Conservation (phyloP, 139 green algal genomes). For the Gonium pectorale region DNA sequence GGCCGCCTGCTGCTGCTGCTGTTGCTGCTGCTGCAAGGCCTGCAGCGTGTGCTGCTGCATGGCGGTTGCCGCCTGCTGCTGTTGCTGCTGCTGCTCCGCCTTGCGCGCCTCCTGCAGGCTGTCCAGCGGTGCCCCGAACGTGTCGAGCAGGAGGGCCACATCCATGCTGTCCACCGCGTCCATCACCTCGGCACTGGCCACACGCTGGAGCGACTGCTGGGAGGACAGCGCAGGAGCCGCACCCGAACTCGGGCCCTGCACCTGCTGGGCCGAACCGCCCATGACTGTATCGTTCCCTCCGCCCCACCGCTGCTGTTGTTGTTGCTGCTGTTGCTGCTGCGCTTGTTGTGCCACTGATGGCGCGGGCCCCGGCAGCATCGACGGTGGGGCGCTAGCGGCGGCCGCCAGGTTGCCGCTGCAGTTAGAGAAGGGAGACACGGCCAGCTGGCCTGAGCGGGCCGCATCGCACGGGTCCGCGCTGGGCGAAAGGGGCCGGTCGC, state of each 20-base stretch:
- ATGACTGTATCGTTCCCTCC: too few relatives aligned
- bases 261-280: too few relatives aligned
- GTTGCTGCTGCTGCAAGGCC: conserved; percentile 1
- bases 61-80: not conserved
- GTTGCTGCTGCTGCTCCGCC: not conserved
- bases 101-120: conserved; percentile 1
- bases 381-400: not conserved
- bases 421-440: conserved; percentile 3
- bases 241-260: too few relatives aligned
- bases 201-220: conserved; percentile 29
- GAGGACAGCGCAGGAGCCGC: not conserved
- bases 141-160: conserved; percentile 39
- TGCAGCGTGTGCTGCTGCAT: too few relatives aligned
- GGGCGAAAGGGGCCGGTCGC: not conserved
- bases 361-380: not conserved
- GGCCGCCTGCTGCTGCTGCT: not conserved
- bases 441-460: not conserved
- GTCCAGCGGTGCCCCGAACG: conserved; percentile 22
- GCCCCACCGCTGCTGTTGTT: conserved; percentile 2
- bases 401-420: conserved; percentile 7
- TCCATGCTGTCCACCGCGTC: conserved; percentile 47
- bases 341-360: not conserved
- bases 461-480: not conserved
- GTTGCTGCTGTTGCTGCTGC: not conserved
- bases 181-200: conserved; percentile 17